These are phyloP conservation scores for Daldinia childiae DNA, from an alignment of 495 filamentous ascomycete genomes.

Conservation along the genomic window DNA sequence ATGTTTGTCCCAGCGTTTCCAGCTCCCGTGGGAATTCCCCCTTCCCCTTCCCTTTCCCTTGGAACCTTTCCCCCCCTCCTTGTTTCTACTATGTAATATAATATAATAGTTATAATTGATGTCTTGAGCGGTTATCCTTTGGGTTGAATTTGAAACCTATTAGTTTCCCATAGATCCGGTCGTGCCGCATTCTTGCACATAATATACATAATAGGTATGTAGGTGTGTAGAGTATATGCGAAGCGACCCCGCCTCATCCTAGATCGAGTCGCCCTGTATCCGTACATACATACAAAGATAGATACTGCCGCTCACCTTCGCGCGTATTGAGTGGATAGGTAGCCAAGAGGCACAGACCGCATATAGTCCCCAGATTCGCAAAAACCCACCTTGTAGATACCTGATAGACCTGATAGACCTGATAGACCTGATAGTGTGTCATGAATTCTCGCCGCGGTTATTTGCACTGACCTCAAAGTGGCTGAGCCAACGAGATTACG, in stretches of 20 bases:
- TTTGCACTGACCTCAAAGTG: conserved; percentile 25
- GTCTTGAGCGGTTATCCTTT: conserved; percentile 6
- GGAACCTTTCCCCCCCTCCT: background rate
- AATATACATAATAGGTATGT: conserved; percentile 7
- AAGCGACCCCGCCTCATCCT: conserved; percentile 17
- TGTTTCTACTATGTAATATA: background rate
- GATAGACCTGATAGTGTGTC: background rate
- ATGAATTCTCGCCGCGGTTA: conserved; percentile 13
- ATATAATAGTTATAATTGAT: background rate
- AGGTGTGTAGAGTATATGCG: conserved; percentile 11
- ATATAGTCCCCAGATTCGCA: conserved; percentile 19
- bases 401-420: too few relatives aligned
- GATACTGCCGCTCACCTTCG: conserved; percentile 5
- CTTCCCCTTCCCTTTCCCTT: background rate
- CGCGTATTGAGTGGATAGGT: conserved; percentile 26
- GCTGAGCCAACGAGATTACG: conserved; percentile 30
- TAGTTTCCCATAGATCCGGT: conserved; percentile 20
- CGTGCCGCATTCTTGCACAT: conserved; percentile 34
- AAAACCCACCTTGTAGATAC: conserved; percentile 4
- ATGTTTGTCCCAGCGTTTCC: background rate
- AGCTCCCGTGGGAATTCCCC: background rate
- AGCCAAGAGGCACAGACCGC: conserved; percentile 24
- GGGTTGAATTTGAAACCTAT: conserved; percentile 17
- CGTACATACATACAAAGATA: conserved; percentile 11
- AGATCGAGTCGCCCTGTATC: conserved; percentile 7